Evolutionary conservation across 2,329 filamentous ascomycete genomes (phyloP), one percentile per base, ranked within the genome.

Genomic region (Penicillium sp.): DNA sequence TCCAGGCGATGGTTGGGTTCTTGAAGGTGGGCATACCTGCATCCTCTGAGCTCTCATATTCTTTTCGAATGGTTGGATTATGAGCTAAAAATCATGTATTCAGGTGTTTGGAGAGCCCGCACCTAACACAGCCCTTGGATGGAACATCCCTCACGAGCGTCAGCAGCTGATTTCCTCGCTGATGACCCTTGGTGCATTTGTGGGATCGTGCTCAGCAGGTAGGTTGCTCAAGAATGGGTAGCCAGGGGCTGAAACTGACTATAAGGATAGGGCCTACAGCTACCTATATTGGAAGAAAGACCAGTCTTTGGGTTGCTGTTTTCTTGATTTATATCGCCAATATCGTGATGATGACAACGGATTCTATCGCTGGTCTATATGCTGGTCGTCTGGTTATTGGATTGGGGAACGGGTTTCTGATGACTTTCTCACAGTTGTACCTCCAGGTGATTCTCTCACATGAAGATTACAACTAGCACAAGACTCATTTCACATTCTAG

Each of bases 301-400:
- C 62, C 1, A 77, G 77, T 48, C 69, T 83, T 13, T 79, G 75
- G 67, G 43, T 75, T 3, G 81, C 81, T 2, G 80, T 79, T 52
- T n/a, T 79, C 1, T 66, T 81, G 8, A 83, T 81, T 58, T 75
- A 72, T 56, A 68, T 81, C 3, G 73, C 81, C 14, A 84, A 84
- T 57, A 71, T 83, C 16, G 75, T 84, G 61, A 85, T 85, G 82
- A 84, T 85, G 81, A 75, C 78, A 3, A 83, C 81, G 0, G 77
- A 74, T 6, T 67, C 72, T 51, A 83, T 86, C 33, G 80, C 75
- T 14, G 80, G 77, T 1, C 76, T 86, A 5, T 85, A 86, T 52
- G 75, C 77, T 21, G 83, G 81, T 9, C 78, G 83, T 33, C 68
- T 85, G 6, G 65, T 85, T 14, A 81, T 84, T 51, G 83, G 83